Conservation (phyloP, 2,329 filamentous ascomycete species). For the Epichloe scottii region DNA sequence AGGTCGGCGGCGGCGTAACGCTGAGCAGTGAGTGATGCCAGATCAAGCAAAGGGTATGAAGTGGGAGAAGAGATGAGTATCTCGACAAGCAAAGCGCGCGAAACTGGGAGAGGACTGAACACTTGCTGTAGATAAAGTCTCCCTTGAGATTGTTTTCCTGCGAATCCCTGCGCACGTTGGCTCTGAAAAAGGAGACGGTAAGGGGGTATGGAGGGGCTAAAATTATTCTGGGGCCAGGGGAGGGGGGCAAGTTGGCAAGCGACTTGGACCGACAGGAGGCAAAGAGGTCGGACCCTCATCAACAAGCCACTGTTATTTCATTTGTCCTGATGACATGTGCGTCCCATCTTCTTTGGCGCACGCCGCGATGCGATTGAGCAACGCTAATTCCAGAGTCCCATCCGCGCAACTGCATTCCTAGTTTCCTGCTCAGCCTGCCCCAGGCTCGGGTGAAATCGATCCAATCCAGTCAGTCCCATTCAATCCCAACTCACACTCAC, state of each 20-base stretch:
- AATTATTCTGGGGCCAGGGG: slow-evolving; percentile 24
- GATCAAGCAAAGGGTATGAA: not conserved
- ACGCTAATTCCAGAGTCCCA: not conserved
- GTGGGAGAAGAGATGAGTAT: slow-evolving; percentile 2
- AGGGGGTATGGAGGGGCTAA: slow-evolving; percentile 24
- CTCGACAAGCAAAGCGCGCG: slow-evolving; percentile 11
- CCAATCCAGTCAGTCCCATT: not conserved
- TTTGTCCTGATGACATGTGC: not conserved
- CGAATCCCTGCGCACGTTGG: slow-evolving; percentile 1
- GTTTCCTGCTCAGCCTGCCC: not conserved
- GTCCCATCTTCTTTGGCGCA: too few relatives aligned
- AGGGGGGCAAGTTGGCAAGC: not conserved
- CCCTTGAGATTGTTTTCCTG: slow-evolving; percentile 1
- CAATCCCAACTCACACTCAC: not conserved
- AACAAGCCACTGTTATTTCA: not conserved
- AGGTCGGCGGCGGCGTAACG: slow-evolving; percentile 6
- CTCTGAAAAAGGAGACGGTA: slow-evolving; percentile 18
- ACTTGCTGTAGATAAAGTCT: slow-evolving; percentile 17
- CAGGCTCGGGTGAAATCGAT: not conserved
- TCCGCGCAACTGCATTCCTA: not conserved
- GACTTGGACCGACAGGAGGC: not conserved
- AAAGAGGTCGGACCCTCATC: not conserved
- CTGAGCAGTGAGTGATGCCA: slow-evolving; percentile 6
- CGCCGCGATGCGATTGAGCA: not conserved
- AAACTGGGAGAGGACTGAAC: slow-evolving; percentile 11